Evolutionary conservation across 2,329 filamentous ascomycete genomes (phyloP), one percentile per base, ranked within the genome.

Genomic region (Ceratocystis variospora): DNA sequence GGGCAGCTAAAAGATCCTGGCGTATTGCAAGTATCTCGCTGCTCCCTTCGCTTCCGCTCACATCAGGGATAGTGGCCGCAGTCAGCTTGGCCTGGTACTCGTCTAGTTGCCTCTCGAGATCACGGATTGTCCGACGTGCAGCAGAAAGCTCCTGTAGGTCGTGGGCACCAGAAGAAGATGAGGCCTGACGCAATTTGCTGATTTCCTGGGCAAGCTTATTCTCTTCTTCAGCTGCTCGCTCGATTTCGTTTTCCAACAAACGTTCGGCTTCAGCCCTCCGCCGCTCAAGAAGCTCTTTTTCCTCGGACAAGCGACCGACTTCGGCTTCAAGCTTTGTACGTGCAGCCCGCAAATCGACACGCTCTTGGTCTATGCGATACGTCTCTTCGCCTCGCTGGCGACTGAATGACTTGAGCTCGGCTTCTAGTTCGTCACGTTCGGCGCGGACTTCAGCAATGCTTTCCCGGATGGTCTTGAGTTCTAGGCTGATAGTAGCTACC

Each of bases 241-340:
- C 83, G 64, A 87, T 81, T 72, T 89, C 87, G 12, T 81, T 77
- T 65, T 87, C 82, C 1, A 90, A 79, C 37, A 86, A 82, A 69
- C 78, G 79, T 72, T 90, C 86, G 2, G 88, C 75, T 1, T 79
- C 76, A 50, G 81, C 77, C 41, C 83, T 83, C 68, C 85, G 80
- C 67, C 84, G 80, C 12, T 77, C 68, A 46, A 88, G 75, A 0
- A 77, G 73, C 66, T 78, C 79, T 70, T 85, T 86, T 72, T 90
- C 87, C 7, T 87, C 84, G 63, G 79, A 83, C 17, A 89, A 76
- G 12, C 85, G 79, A 53, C 84, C 83, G 17, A 88, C 77, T 71
- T 90, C 87, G 68, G 78, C 81, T 69, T 90, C 87, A 19, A 89
- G 79, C 71, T 85, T 87, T 69, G 85, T 76, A 72, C 86, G 87